phyloP scores from a whole-genome alignment of 2,329 filamentous ascomycete species.

The Colletotrichum tropicicola region DNA sequence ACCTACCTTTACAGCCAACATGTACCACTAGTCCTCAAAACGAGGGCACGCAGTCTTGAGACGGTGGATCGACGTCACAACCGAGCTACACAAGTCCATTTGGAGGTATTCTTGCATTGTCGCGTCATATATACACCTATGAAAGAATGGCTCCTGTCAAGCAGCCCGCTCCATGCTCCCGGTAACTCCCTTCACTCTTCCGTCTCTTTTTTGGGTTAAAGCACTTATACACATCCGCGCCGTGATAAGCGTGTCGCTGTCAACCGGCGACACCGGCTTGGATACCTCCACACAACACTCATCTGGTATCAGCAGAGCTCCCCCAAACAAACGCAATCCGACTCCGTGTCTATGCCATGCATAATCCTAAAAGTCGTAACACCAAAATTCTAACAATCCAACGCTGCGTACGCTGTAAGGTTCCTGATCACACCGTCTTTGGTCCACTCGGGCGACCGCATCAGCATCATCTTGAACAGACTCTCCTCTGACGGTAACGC shows the following conservation, averaged over 20 bases:
- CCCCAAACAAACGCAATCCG: neutral
- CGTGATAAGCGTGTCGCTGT: too few relatives aligned
- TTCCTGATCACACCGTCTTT: slow-evolving; percentile 74
- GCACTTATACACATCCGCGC: slow-evolving; percentile 26
- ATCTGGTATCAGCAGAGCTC: neutral
- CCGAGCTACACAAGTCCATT: neutral
- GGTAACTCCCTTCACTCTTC: slow-evolving; percentile 13
- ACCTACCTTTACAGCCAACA: neutral
- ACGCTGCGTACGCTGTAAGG: slow-evolving; percentile 69
- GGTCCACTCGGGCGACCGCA: slow-evolving; percentile 69
- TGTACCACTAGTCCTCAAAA: neutral
- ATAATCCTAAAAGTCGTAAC: neutral
- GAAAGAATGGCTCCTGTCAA: slow-evolving; percentile 27
- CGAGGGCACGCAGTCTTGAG: too few relatives aligned
- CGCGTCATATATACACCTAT: slow-evolving; percentile 30
- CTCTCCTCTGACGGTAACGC: slow-evolving; percentile 74
- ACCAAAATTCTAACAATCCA: slow-evolving; percentile 44
- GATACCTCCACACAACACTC: neutral
- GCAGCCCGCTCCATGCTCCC: slow-evolving; percentile 26
- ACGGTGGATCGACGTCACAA: too few relatives aligned
- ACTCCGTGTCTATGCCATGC: slow-evolving; percentile 13
- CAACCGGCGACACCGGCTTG: neutral
- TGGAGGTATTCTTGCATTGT: slow-evolving; percentile 30
- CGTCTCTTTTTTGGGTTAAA: slow-evolving; percentile 26
- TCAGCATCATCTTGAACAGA: slow-evolving; percentile 72